Percentiles rank a stretch among this genome's conserved stretches.
Evolutionary conservation across 2,329 filamentous ascomycete species (phyloP).

Genomic region (Botrytis sinoallii): DNA sequence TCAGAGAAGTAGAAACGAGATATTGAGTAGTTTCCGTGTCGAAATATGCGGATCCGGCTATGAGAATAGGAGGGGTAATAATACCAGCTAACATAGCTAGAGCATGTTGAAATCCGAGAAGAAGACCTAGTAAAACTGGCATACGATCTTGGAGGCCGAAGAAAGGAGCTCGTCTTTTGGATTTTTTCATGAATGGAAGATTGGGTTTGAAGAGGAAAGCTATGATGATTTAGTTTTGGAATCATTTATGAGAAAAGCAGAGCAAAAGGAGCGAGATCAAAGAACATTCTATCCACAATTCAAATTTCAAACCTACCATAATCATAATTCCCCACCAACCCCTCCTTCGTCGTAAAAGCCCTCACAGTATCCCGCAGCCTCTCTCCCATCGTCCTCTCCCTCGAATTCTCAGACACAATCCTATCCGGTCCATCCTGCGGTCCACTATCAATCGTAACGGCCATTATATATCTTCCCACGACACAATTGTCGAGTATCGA

Average conservation of each 20-base stretch:
- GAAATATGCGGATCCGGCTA: slow-evolving; percentile 58
- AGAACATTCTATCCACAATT: slow-evolving; percentile 29
- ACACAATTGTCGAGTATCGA: not conserved
- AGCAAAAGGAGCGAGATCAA: not conserved
- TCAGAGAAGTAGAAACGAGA: slow-evolving; percentile 55
- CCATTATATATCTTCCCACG: slow-evolving; percentile 21
- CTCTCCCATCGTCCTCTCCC: slow-evolving; percentile 43
- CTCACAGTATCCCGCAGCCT: slow-evolving; percentile 42
- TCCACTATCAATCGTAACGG: slow-evolving; percentile 32
- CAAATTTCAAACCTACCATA: slow-evolving; percentile 59
- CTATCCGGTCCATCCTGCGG: slow-evolving; percentile 41
- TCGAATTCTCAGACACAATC: slow-evolving; percentile 42
- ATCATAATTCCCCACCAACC: slow-evolving; percentile 82
- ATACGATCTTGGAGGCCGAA: slow-evolving; percentile 80
- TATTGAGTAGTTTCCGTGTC: slow-evolving; percentile 63
- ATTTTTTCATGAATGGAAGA: slow-evolving; percentile 74
- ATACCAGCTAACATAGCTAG: slow-evolving; percentile 65
- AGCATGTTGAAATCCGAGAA: slow-evolving; percentile 74
- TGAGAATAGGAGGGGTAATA: slow-evolving; percentile 75
- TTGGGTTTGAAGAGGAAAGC: slow-evolving; percentile 71
- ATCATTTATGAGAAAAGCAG: not conserved
- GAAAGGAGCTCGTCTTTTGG: slow-evolving; percentile 63
- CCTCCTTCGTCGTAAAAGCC: slow-evolving; percentile 54
- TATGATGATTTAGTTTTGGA: slow-evolving; percentile 20
- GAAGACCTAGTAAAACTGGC: slow-evolving; percentile 68